Base-by-base conservation (phyloP, 108 stramenopile genomes). In the Fragilaria crotonensis region DNA sequence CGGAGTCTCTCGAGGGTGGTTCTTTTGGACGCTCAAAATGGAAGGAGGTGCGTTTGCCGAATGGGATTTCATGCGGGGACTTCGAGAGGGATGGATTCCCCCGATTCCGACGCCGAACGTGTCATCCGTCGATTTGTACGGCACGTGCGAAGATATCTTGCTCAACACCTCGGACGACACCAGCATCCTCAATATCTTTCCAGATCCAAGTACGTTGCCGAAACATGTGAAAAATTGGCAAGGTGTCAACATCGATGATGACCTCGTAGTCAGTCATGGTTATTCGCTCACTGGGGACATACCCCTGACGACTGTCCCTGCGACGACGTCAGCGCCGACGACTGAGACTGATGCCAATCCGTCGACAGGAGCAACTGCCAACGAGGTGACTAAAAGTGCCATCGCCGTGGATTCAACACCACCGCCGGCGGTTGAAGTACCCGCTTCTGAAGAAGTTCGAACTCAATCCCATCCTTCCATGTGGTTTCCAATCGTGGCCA, bases 71-170 rank as follows among this genome's bases (percentile, higher is more conserved):
- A 63, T 79, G 46, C 68, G 76, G 18, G 86, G 82, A 1, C 21
- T 83, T 28, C 33, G 46, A 31, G 81, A 88, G 62, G 86, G 86
- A 33, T 88, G 86, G 86, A 67, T 88, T 27, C 81, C 77, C 0
- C 54, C 52, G 17, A 29, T 82, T 1, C 65, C 66, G 0, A 26
- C 60, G 5, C 36, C 52, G 0, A 28, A 54, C 5, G 54, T 53
- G 11, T 47, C 55, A 0, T 52, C 66, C 14, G 60, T 62, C 55
- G 54, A 76, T 3, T 23, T 67, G 0, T 83, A 62, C 57, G 81
- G 81, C 20, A 57, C 74, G 23, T 87, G 85, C 48, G 50, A 82
- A 25, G 66, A 72, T 0, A 81, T 87, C 36, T 45, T 73, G 2
- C 30, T 50, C 27, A 48, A 51, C 33, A 83, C 81, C 0, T 57